These are phyloP conservation scores for Cystobasidium onofrii DNA, from an alignment of 768 basidiomycete species.

Conservation along the genomic window DNA sequence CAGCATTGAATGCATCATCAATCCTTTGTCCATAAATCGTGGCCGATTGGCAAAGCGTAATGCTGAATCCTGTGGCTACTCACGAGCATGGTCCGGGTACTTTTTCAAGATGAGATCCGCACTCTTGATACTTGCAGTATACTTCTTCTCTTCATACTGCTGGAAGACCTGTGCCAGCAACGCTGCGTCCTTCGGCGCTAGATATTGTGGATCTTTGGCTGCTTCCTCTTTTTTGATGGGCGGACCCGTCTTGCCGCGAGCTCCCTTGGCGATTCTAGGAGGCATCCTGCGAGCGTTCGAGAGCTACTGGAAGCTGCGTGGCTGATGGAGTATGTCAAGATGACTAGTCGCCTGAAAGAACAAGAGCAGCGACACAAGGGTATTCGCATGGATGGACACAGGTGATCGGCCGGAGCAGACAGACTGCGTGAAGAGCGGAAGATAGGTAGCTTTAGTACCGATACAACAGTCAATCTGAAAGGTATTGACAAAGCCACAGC, in stretches of 20 bases:
- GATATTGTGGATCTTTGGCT: conserved; percentile 27
- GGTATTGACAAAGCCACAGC: too few relatives aligned
- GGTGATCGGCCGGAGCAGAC: too few relatives aligned
- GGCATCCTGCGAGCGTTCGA: background rate
- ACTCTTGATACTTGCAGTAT: conserved; percentile 79
- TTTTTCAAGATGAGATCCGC: conserved; percentile 93
- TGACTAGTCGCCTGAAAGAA: background rate
- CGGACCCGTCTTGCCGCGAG: conserved; percentile 21
- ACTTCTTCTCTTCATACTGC: conserved; percentile 81
- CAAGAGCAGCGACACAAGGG: too few relatives aligned
- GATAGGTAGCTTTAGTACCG: too few relatives aligned
- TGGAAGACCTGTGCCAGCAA: conserved; percentile 35
- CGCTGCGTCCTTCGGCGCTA: conserved; percentile 29
- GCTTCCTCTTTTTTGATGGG: conserved; percentile 29
- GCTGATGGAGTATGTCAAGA: too few relatives aligned
- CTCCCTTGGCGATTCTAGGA: conserved; percentile 17
- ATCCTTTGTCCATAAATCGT: background rate
- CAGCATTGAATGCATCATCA: background rate
- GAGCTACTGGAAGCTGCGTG: background rate
- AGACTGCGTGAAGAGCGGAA: too few relatives aligned
- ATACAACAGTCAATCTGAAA: too few relatives aligned
- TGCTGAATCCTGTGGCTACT: conserved; percentile 39
- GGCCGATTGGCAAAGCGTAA: background rate
- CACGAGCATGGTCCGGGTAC: conserved; percentile 90
- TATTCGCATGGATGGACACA: too few relatives aligned